phyloP scores from a whole-genome alignment of 116 monocot species.

The Trichopus zeylanicus region DNA sequence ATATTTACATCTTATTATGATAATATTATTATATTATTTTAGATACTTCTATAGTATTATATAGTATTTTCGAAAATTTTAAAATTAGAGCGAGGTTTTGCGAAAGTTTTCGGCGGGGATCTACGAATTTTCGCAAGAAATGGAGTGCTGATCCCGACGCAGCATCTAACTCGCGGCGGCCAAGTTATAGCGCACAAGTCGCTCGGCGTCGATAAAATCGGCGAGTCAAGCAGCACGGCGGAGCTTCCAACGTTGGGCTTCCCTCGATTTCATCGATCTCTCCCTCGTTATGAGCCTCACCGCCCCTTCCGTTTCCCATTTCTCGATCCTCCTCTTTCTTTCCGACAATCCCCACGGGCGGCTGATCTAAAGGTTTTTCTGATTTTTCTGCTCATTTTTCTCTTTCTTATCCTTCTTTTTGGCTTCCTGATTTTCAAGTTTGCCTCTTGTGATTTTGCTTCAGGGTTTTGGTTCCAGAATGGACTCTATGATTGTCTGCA shows the following conservation, averaged over 20 bases:
- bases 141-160: too few relatives aligned
- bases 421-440: background rate
- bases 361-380: background rate
- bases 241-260: constrained; percentile 1
- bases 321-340: background rate
- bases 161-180: too few relatives aligned
- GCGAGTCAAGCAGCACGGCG: background rate
- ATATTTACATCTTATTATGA: too few relatives aligned
- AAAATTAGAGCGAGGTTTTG: too few relatives aligned
- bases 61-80: too few relatives aligned
- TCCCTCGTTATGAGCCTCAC: background rate
- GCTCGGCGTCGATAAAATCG: too few relatives aligned
- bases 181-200: too few relatives aligned
- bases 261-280: background rate
- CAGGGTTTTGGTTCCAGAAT: constrained; percentile 12
- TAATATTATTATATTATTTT: too few relatives aligned
- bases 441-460: background rate
- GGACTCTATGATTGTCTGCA: constrained; percentile 48
- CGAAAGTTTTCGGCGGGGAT: too few relatives aligned
- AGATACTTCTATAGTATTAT: too few relatives aligned
- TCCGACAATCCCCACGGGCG: background rate
- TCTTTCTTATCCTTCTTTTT: background rate
- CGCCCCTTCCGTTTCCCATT: background rate
- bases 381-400: background rate
- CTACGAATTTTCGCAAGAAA: too few relatives aligned